phyloP scores from a whole-genome alignment of 371 early-diverging fungal species.

The Actinomortierella ambigua region DNA sequence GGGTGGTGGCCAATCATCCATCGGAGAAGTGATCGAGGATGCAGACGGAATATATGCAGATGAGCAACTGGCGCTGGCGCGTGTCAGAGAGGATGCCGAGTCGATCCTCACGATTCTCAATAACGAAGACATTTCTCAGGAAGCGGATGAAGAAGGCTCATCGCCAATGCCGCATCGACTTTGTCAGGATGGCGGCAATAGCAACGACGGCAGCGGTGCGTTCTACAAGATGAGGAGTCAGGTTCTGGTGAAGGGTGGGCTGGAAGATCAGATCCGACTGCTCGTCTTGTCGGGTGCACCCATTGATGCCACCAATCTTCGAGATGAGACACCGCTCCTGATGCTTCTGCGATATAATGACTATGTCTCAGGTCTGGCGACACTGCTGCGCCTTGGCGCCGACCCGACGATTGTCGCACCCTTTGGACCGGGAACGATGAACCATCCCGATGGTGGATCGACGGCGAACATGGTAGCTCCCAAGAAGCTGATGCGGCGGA shows the following conservation, averaged over 20 bases:
- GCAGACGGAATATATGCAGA: slow-evolving; percentile 23
- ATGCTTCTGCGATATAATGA: slow-evolving; percentile 38
- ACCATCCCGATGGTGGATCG: slow-evolving; percentile 5
- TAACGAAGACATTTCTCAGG: background rate
- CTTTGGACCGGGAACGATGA: slow-evolving; percentile 40
- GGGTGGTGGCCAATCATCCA: no score
- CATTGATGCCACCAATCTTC: slow-evolving; percentile 24
- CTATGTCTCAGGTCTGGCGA: slow-evolving; percentile 30
- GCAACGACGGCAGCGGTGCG: background rate
- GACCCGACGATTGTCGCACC: slow-evolving; percentile 36
- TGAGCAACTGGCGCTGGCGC: slow-evolving; percentile 26
- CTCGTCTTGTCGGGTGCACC: slow-evolving; percentile 26
- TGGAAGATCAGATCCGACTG: slow-evolving; percentile 44
- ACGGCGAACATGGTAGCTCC: no score
- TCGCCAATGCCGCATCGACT: background rate
- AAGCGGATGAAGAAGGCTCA: slow-evolving; percentile 4
- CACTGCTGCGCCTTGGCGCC: slow-evolving; percentile 26
- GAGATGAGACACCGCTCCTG: slow-evolving; percentile 41
- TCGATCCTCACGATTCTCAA: slow-evolving; percentile 7
- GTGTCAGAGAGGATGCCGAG: slow-evolving; percentile 30
- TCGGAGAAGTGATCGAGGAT: no score
- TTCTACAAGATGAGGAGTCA: slow-evolving; percentile 24
- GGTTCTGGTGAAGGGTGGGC: slow-evolving; percentile 33
- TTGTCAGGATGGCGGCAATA: no score
- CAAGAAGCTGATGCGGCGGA: no score